Percentiles rank a stretch among this genome's conserved stretches.
These are phyloP conservation scores for Apiospora kogelbergensis DNA, from an alignment of 2,329 filamentous ascomycete species.

Conservation along the genomic window DNA sequence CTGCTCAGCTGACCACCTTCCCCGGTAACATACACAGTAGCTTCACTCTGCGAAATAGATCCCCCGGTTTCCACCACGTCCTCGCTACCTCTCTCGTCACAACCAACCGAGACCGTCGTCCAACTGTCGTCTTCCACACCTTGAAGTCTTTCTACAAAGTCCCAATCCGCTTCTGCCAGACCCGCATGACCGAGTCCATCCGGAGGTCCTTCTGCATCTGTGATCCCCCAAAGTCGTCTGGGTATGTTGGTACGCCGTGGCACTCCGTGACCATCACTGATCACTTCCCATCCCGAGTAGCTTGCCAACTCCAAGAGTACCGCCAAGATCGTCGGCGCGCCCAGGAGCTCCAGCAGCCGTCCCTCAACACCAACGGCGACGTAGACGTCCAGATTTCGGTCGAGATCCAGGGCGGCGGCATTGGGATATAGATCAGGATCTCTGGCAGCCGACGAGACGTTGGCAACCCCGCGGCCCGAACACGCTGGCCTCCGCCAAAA, in stretches of 20 bases:
- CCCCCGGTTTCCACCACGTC: background rate
- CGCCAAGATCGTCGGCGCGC: background rate
- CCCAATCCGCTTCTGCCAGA: background rate
- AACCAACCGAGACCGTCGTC: background rate
- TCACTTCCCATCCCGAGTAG: background rate
- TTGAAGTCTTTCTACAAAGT: background rate
- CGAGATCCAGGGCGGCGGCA: background rate
- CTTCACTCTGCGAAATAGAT: background rate
- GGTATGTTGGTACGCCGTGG: background rate
- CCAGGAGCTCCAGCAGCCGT: background rate
- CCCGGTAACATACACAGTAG: background rate
- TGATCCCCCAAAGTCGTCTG: background rate
- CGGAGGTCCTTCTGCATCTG: background rate
- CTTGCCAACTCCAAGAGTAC: background rate
- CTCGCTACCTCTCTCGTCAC: no score
- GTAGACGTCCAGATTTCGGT: background rate
- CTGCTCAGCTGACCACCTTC: background rate
- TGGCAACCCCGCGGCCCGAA: background rate
- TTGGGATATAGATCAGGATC: background rate
- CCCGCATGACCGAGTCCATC: background rate
- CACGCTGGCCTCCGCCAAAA: background rate
- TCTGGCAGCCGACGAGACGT: background rate
- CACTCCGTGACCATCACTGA: background rate
- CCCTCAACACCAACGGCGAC: background rate
- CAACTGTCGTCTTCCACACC: background rate